These are phyloP conservation scores for Soucietia sequanensis DNA, from an alignment of 805 yeast genomes.

Conservation along the genomic window DNA sequence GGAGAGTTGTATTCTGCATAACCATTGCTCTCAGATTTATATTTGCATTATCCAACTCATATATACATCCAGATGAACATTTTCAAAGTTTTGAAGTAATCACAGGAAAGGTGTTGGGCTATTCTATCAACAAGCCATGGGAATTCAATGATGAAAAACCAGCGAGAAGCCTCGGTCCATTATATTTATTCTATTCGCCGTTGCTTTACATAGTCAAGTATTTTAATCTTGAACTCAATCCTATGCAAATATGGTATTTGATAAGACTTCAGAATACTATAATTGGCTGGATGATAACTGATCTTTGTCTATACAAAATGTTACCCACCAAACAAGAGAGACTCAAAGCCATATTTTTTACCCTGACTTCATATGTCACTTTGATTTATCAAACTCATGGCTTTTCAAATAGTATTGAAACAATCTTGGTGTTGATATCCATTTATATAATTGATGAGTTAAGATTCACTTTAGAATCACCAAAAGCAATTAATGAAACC, in stretches of 20 bases:
- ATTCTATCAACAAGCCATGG: slow-evolving; percentile 67
- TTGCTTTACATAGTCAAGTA: slow-evolving; percentile 35
- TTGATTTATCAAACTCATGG: slow-evolving; percentile 82
- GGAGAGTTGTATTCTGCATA: slow-evolving; percentile 49
- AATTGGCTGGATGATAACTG: slow-evolving; percentile 35
- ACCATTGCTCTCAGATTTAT: slow-evolving; percentile 50
- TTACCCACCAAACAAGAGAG: slow-evolving; percentile 50
- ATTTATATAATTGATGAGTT: slow-evolving; percentile 51
- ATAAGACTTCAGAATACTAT: slow-evolving; percentile 51
- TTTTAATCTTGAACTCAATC: slow-evolving; percentile 39
- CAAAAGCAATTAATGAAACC: slow-evolving; percentile 1
- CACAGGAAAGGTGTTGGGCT: slow-evolving; percentile 44
- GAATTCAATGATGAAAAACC: slow-evolving; percentile 62
- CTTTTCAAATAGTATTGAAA: slow-evolving; percentile 86
- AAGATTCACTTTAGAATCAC: slow-evolving; percentile 18
- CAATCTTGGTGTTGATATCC: slow-evolving; percentile 49
- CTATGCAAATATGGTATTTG: slow-evolving; percentile 52
- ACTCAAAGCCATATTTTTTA: slow-evolving; percentile 46
- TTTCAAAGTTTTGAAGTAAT: slow-evolving; percentile 86
- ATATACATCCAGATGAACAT: slow-evolving; percentile 97
- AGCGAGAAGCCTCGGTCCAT: slow-evolving; percentile 69
- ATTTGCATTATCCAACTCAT: slow-evolving; percentile 69
- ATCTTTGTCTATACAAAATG: slow-evolving; percentile 45
- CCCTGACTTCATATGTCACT: slow-evolving; percentile 65
- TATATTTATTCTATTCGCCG: slow-evolving; percentile 72